These are phyloP conservation scores for Ceriops decandra DNA, from an alignment of 345 rosid species.

Conservation along the genomic window DNA sequence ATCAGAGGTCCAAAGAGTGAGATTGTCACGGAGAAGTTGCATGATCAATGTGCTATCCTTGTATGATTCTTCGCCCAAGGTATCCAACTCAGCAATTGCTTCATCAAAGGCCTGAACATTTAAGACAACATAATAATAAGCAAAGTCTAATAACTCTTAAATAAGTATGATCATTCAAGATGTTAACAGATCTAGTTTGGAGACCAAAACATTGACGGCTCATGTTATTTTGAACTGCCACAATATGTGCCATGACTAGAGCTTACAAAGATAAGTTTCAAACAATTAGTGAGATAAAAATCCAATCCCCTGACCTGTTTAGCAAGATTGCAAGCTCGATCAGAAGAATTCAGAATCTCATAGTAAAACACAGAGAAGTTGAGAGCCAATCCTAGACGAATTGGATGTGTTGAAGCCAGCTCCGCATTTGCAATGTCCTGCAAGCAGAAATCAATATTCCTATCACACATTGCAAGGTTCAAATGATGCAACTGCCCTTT, in stretches of 20 bases:
- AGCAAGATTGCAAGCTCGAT: constrained; percentile 91
- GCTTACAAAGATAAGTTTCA: too few species aligned
- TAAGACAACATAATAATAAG: not conserved
- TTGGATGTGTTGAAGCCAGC: constrained; percentile 85
- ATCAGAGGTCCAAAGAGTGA: constrained; percentile 94
- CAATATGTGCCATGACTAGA: too few species aligned
- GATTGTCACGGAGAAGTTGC: constrained; percentile 97
- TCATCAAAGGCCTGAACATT: constrained; percentile 74
- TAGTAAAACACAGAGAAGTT: constrained; percentile 91
- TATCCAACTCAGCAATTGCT: constrained; percentile 88
- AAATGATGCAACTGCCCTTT: not conserved
- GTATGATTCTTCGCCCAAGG: constrained; percentile 92
- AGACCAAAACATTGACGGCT: not conserved
- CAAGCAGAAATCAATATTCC: constrained; percentile 4
- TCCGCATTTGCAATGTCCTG: constrained; percentile 87
- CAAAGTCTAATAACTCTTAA: not conserved
- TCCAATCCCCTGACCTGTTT: constrained; percentile 51
- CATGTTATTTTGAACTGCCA: not conserved
- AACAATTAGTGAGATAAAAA: not conserved
- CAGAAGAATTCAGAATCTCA: constrained; percentile 87
- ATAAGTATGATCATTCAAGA: too few species aligned
- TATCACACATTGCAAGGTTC: not conserved
- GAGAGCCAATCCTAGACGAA: constrained; percentile 83
- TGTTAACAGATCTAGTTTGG: too few species aligned
- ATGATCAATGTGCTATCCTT: constrained; percentile 94